Evolutionary conservation across 257 asterid species (phyloP).

Genomic region (Rauvolfia tetraphylla): DNA sequence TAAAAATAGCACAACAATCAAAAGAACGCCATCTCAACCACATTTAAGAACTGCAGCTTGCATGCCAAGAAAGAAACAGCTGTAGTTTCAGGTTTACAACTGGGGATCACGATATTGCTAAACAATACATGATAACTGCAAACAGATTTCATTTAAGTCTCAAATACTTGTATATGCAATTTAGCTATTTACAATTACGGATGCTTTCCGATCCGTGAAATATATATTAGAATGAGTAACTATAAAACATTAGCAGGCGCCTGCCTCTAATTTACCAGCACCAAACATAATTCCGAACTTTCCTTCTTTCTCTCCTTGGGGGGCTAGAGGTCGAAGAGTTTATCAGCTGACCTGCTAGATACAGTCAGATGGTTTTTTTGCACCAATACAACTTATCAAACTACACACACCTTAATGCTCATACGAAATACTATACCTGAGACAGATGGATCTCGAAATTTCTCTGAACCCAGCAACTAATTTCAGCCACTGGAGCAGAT

Average conservation of each 20-base stretch:
- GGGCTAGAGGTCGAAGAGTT: slow-evolving; percentile 1
- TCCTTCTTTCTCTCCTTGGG: slow-evolving; percentile 4
- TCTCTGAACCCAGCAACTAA: neutral
- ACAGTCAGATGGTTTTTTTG: slow-evolving; percentile 7
- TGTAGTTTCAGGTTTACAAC: no score
- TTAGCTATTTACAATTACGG: slow-evolving; percentile 10
- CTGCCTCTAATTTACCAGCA: neutral
- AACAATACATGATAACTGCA: neutral
- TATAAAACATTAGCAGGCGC: slow-evolving; percentile 6
- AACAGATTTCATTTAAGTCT: neutral
- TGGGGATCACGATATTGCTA: neutral
- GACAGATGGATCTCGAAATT: neutral
- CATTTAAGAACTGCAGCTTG: neutral
- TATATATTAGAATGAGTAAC: neutral
- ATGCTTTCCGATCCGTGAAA: slow-evolving; percentile 6
- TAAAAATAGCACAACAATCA: no score
- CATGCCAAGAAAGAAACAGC: neutral
- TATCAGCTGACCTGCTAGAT: slow-evolving; percentile 1
- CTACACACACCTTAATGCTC: slow-evolving; percentile 7
- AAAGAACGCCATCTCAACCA: no score
- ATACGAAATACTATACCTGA: slow-evolving; percentile 1
- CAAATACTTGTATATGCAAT: neutral
- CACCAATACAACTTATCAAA: neutral
- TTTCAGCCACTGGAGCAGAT: slow-evolving; percentile 6
- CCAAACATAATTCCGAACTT: neutral